These are phyloP conservation scores for Colletotrichum viniferum DNA, from an alignment of 2,329 filamentous ascomycete genomes.

Conservation along the genomic window DNA sequence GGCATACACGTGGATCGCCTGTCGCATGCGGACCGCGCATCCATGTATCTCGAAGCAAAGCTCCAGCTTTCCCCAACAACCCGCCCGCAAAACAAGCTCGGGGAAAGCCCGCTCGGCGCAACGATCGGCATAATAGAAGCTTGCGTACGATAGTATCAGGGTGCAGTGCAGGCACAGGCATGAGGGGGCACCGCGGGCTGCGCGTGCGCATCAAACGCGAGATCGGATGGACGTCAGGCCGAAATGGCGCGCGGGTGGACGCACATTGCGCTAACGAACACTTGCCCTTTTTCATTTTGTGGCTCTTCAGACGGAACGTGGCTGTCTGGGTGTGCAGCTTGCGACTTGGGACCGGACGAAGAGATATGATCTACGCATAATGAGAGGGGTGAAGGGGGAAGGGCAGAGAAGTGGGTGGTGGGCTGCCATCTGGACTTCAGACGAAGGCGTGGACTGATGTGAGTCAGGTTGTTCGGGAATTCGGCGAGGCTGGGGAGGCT, in stretches of 20 bases:
- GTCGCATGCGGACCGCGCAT: background rate
- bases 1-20: rapidly evolving
- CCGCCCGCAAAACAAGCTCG: background rate
- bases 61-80: too few relatives aligned
- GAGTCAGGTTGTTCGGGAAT: background rate
- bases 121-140: background rate
- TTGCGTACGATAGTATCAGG: background rate
- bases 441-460: background rate
- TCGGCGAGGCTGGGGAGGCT: constrained; percentile 5
- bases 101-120: background rate
- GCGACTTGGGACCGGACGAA: background rate
- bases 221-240: constrained; percentile 7
- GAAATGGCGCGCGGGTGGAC: background rate
- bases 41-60: background rate
- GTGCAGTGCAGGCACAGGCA: background rate
- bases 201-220: background rate
- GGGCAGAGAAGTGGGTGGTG: background rate
- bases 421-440: background rate
- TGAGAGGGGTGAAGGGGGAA: background rate
- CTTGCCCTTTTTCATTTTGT: background rate
- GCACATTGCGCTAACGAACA: background rate
- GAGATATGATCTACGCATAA: background rate
- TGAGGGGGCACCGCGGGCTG: background rate
- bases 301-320: background rate
- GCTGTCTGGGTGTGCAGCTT: background rate